Evolutionary conservation across 805 yeast genomes (phyloP).

Genomic region (Pichia californica): DNA sequence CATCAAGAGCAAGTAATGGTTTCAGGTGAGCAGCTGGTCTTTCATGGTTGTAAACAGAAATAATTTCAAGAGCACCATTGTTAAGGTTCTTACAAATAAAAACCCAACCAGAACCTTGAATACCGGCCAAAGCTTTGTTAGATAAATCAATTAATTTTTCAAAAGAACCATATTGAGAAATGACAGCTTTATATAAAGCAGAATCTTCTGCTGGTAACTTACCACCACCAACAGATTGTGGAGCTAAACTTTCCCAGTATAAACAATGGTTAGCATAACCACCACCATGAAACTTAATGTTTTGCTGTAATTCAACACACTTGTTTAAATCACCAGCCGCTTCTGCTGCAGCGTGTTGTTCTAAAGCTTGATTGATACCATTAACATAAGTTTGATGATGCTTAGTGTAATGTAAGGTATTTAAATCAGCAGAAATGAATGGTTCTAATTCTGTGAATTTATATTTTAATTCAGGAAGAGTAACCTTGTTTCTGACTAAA

Average conservation of each 20-base stretch:
- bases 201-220: slow-evolving; percentile 49
- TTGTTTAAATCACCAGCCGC: slow-evolving; percentile 51
- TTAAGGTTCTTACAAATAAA: slow-evolving; percentile 78
- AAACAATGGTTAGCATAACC: slow-evolving; percentile 81
- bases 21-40: slow-evolving; percentile 63
- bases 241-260: slow-evolving; percentile 86
- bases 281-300: slow-evolving; percentile 88
- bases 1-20: slow-evolving; percentile 85
- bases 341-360: slow-evolving; percentile 63
- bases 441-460: slow-evolving; percentile 87
- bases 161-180: slow-evolving; percentile 60
- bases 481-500: slow-evolving; percentile 53
- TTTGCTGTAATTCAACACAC: slow-evolving; percentile 59
- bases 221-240: slow-evolving; percentile 73
- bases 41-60: slow-evolving; percentile 82
- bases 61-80: slow-evolving; percentile 69
- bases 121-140: slow-evolving; percentile 71
- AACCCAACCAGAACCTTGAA: slow-evolving; percentile 96
- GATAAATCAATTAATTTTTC: slow-evolving; percentile 60
- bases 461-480: slow-evolving; percentile 77
- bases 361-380: slow-evolving; percentile 74
- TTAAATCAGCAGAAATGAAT: slow-evolving; percentile 76
- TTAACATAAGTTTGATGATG: slow-evolving; percentile 90
- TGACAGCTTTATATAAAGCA: slow-evolving; percentile 52
- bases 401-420: slow-evolving; percentile 80